Evolutionary conservation across 306 rosid species (phyloP).

Genomic region (Senna siamea): DNA sequence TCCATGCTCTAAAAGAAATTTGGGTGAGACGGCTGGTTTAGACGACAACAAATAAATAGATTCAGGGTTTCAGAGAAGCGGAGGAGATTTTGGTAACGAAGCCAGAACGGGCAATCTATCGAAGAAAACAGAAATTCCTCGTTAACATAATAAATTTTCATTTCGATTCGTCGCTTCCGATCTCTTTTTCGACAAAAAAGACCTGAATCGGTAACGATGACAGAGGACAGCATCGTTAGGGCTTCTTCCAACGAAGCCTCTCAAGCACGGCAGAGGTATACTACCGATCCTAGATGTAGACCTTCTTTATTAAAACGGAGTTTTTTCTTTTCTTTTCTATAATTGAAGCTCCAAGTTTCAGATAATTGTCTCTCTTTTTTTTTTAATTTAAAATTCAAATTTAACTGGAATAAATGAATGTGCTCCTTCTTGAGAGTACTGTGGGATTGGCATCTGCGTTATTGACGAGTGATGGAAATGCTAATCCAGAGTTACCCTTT

Average conservation of each 20-base stretch:
- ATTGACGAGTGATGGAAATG: constrained; percentile 7
- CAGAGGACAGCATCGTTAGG: constrained; percentile 64
- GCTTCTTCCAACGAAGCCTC: constrained; percentile 66
- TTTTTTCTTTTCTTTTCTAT: not conserved
- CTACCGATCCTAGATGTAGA: not conserved
- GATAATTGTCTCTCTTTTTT: not conserved
- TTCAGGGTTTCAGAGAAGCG: not conserved
- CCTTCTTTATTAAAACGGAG: not conserved
- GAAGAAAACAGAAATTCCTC: not conserved
- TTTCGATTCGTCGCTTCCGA: constrained; percentile 11
- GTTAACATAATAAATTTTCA: not conserved
- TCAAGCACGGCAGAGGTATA: constrained; percentile 80
- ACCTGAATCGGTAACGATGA: constrained; percentile 41
- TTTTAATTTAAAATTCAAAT: too few relatives aligned
- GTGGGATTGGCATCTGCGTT: constrained; percentile 1
- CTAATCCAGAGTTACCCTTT: too few relatives aligned
- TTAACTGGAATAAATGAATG: not conserved
- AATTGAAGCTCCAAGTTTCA: not conserved
- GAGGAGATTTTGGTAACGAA: constrained; percentile 13
- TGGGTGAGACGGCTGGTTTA: not conserved
- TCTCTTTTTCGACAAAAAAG: not conserved
- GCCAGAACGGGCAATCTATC: not conserved
- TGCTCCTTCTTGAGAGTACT: not conserved
- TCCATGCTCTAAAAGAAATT: not conserved
- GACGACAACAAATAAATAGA: not conserved